Evolutionary conservation across 352 stramenopile genomes (phyloP).

Genomic region (Phytophthora sansomeana): DNA sequence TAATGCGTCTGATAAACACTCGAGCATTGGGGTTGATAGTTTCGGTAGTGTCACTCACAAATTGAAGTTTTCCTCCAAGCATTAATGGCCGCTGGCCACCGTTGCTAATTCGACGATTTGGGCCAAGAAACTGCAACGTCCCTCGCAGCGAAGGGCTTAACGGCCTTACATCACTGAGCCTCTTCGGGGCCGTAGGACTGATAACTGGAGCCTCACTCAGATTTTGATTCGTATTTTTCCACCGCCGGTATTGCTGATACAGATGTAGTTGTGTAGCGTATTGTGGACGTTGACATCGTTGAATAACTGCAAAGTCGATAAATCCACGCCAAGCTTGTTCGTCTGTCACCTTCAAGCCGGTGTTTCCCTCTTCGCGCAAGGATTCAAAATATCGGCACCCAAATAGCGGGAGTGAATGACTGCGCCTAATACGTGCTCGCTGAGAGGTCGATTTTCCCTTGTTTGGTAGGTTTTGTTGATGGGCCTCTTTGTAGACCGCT

Average conservation of each 20-base stretch:
- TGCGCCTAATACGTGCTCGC: slow-evolving; percentile 38
- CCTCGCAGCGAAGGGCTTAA: slow-evolving; percentile 14
- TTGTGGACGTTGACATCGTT: slow-evolving; percentile 62
- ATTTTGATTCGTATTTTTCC: slow-evolving; percentile 27
- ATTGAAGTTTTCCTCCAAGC: slow-evolving; percentile 13
- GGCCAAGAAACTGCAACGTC: slow-evolving; percentile 19
- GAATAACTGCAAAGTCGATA: slow-evolving; percentile 74
- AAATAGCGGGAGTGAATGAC: slow-evolving; percentile 63
- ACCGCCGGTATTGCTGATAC: slow-evolving; percentile 51
- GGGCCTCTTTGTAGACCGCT: neutral
- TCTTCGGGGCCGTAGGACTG: neutral
- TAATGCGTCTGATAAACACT: slow-evolving; percentile 57
- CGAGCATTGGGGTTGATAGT: slow-evolving; percentile 27
- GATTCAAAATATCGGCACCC: slow-evolving; percentile 46
- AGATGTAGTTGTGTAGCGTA: slow-evolving; percentile 58
- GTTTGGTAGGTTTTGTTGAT: neutral
- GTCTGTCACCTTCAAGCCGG: slow-evolving; percentile 1
- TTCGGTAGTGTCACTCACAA: slow-evolving; percentile 20
- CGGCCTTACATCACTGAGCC: neutral
- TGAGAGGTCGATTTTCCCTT: neutral
- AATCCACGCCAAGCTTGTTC: slow-evolving; percentile 12
- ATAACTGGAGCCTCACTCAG: slow-evolving; percentile 1
- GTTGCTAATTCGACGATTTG: slow-evolving; percentile 14
- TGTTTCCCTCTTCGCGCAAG: slow-evolving; percentile 12
- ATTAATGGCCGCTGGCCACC: slow-evolving; percentile 6